phyloP scores from a whole-genome alignment of 2,329 filamentous ascomycete genomes.

The Fusarium haematococcum region DNA sequence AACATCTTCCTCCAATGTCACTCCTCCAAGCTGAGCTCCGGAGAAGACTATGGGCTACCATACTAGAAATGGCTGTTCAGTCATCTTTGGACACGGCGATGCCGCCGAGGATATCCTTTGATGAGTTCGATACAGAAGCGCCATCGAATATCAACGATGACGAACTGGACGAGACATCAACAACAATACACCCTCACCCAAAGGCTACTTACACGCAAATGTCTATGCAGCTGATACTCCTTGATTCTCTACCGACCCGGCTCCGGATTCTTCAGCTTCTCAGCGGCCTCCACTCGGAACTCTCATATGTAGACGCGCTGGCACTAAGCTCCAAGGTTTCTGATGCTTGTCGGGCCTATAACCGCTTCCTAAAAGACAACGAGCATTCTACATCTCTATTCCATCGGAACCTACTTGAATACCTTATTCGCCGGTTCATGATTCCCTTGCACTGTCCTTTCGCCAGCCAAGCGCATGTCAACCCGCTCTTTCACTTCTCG shows the following conservation, averaged over 20 bases:
- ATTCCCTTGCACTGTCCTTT: constrained; percentile 66
- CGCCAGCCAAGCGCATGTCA: constrained; percentile 53
- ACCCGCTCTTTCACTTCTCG: constrained; percentile 63
- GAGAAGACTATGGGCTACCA: constrained; percentile 57
- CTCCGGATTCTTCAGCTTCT: constrained; percentile 51
- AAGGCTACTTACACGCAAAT: constrained; percentile 40
- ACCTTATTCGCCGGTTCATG: constrained; percentile 65
- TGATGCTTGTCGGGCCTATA: constrained; percentile 39
- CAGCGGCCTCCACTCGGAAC: constrained; percentile 48
- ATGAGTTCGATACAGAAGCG: constrained; percentile 55
- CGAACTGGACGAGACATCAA: constrained; percentile 1
- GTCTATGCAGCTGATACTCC: constrained; percentile 51
- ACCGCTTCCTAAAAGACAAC: constrained; percentile 34
- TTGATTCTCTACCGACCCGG: constrained; percentile 51
- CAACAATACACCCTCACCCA: background rate
- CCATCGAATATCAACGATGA: constrained; percentile 53
- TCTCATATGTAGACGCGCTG: constrained; percentile 51
- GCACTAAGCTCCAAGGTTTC: constrained; percentile 49
- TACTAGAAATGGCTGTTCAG: constrained; percentile 55
- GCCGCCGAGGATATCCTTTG: constrained; percentile 52
- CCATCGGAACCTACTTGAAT: constrained; percentile 62
- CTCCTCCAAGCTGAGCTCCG: constrained; percentile 53
- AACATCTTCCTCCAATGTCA: constrained; percentile 50
- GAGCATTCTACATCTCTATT: constrained; percentile 46
- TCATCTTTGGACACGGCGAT: constrained; percentile 54